phyloP scores from a whole-genome alignment of 805 yeast species.

The Brettanomyces anomalus region DNA sequence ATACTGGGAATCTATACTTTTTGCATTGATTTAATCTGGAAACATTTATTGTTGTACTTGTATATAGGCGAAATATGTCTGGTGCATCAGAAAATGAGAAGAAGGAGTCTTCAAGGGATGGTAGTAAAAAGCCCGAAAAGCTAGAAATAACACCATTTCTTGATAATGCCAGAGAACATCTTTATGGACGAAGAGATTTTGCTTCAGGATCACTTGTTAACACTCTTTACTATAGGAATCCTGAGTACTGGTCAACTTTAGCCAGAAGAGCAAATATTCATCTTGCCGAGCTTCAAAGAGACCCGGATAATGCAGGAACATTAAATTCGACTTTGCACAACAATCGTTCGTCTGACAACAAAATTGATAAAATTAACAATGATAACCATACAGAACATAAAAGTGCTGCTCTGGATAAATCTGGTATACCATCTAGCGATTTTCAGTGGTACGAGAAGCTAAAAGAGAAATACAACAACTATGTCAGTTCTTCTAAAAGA shows the following conservation, averaged over 20 bases:
- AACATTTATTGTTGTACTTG: no score
- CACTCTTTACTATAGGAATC: constrained; percentile 5
- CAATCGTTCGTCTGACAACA: background rate
- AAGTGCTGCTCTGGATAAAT: background rate
- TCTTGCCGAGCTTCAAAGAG: background rate
- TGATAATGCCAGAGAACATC: constrained; percentile 14
- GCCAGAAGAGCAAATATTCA: constrained; percentile 25
- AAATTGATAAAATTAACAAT: background rate
- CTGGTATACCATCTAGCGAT: constrained; percentile 3
- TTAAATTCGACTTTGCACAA: background rate
- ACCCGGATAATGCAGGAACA: background rate
- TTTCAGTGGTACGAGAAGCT: constrained; percentile 27
- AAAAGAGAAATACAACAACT: constrained; percentile 24
- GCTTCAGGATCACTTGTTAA: no score
- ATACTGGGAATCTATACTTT: no score
- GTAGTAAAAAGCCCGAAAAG: no score
- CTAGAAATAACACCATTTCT: constrained; percentile 12
- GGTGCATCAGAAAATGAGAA: no score
- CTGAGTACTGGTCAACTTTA: constrained; percentile 20
- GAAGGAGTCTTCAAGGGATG: no score
- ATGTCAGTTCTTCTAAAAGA: constrained; percentile 22
- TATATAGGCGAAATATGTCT: no score
- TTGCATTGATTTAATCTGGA: no score
- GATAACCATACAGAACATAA: background rate
- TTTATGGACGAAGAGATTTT: constrained; percentile 7